Base-by-base conservation (phyloP, 805 yeast species). In the Pichia sporocuriosa region DNA sequence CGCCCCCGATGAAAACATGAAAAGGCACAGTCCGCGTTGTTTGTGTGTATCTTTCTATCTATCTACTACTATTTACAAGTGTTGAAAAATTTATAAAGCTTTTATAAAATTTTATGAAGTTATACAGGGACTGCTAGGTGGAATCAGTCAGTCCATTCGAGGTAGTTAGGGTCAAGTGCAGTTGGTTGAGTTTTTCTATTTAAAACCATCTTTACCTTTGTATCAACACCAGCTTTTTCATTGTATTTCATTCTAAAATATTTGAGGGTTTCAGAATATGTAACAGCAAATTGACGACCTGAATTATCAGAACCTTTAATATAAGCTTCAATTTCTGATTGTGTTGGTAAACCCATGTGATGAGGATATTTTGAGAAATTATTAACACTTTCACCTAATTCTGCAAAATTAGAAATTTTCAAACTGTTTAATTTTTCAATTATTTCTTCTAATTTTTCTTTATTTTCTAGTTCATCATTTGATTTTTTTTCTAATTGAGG, bases 331-430 rank as follows among this genome's bases (percentile, higher is more conserved):
- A 90, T 70, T 45, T 78, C 83, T 28, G 58, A 48, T 61, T 84
- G 86, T 11, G 76, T 68, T 39, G 97, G 97, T 50, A 93, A 70
- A 24, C 95, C 96, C 72, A 77, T 82, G 4, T 50, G 49, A 54
- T 75, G 75, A 28, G 88, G 87, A 50, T 76, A 76, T 17, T 58
- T 48, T 31, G 56, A 57, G 58, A 55, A 63, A 38, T 61, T 50
- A 27, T 68, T 56, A 35, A 68, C 66, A 36, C 70, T 58, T 32
- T 66, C 45, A 5, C 43, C 45, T 32, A 49, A 43, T 9, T 48
- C 68, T 42, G 66, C 62, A 49, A 58, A 70, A 35, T 57, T 55
- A 11, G 66, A 52, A 48, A 73, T 64, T 44, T 67, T 62, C 11
- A 74, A 67, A 8, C 49, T 39, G 5, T 57, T 52, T 39, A 70